These are phyloP conservation scores for Sequoia sempervirens DNA, from an alignment of 75 land plant genomes.

Conservation along the genomic window DNA sequence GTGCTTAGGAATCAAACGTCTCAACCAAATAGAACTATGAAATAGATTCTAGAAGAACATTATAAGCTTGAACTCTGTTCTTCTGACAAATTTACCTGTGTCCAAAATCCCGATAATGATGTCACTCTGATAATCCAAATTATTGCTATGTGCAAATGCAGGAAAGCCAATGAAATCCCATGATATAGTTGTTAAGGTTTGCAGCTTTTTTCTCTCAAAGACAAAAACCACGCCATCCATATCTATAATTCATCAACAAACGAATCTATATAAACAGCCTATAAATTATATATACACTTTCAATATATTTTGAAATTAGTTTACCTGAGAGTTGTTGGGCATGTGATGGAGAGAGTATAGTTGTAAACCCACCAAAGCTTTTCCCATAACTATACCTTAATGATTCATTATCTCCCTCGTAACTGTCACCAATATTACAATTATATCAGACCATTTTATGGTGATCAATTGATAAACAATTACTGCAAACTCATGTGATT, in stretches of 20 bases:
- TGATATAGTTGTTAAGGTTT: constrained; percentile 55
- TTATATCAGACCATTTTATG: background rate
- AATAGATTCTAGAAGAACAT: background rate
- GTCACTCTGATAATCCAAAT: constrained; percentile 21
- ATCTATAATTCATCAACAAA: background rate
- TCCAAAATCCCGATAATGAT: constrained; percentile 54
- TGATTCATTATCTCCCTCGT: constrained; percentile 9
- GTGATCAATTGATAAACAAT: too few relatives aligned
- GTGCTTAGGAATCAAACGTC: too few relatives aligned
- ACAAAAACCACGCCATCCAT: constrained; percentile 42
- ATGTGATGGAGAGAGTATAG: constrained; percentile 12
- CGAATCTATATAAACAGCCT: too few relatives aligned
- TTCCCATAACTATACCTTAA: constrained; percentile 35
- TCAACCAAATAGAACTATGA: background rate
- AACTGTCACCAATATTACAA: constrained; percentile 7
- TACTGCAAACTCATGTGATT: too few relatives aligned
- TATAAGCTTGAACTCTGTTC: background rate
- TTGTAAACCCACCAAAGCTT: constrained; percentile 32
- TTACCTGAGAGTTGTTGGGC: constrained; percentile 3
- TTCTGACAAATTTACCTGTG: constrained; percentile 25
- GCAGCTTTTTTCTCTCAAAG: constrained; percentile 24
- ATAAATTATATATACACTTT: too few relatives aligned
- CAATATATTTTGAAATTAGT: too few relatives aligned
- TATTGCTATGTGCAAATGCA: constrained; percentile 6
- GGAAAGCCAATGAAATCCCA: constrained; percentile 34